These are phyloP conservation scores for Croton setiger DNA, from an alignment of 441 rosid species.

Conservation along the genomic window DNA sequence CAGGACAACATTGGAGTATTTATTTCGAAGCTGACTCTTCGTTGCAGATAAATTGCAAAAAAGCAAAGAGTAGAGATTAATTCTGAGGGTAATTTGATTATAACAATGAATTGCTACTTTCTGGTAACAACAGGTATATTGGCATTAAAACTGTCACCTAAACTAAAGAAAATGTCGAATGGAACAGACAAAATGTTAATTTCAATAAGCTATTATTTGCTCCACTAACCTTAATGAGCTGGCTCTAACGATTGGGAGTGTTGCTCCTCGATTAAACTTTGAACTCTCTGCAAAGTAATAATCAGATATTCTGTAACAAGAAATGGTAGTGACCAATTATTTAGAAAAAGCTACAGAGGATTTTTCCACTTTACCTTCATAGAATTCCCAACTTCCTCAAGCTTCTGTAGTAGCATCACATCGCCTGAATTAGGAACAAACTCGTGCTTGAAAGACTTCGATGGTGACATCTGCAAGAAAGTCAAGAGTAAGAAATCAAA, in stretches of 20 bases:
- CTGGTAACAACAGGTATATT: not conserved
- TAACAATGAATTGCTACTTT: not conserved
- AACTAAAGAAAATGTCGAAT: not conserved
- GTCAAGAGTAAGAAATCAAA: conserved; percentile 14
- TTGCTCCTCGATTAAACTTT: conserved; percentile 53
- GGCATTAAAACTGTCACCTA: not conserved
- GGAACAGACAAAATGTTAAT: conserved; percentile 7
- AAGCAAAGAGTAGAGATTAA: not conserved
- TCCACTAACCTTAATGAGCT: conserved; percentile 32
- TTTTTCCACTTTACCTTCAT: conserved; percentile 43
- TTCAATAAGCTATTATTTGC: conserved; percentile 5
- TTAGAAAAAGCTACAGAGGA: not conserved
- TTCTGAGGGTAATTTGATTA: not conserved
- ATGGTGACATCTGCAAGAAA: conserved; percentile 49
- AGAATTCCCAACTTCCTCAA: conserved; percentile 65
- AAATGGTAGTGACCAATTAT: not conserved
- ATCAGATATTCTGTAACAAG: conserved; percentile 8
- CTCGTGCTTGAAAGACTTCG: conserved; percentile 40
- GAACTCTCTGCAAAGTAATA: conserved; percentile 51
- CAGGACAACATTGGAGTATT: not conserved
- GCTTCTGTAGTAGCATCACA: conserved; percentile 45
- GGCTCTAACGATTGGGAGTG: conserved; percentile 36
- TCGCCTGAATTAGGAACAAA: conserved; percentile 36
- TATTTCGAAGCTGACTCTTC: not conserved
- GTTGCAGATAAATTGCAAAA: not conserved